Base-by-base conservation (phyloP, 2,329 filamentous ascomycete genomes). In the Paracamarosporium sp. region DNA sequence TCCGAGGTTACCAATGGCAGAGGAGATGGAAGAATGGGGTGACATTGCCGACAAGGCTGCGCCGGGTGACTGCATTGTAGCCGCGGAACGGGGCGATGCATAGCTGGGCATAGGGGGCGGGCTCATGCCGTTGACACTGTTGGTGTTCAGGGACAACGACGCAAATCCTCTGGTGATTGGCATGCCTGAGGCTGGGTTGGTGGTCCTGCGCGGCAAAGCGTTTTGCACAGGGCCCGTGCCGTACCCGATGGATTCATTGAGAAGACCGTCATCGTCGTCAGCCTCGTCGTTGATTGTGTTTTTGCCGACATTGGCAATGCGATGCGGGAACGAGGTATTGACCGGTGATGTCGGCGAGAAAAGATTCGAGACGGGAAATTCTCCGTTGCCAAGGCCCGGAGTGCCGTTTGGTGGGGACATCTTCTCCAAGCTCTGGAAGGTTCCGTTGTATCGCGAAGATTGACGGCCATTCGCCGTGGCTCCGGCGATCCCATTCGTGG, bases 261-360 rank as follows among this genome's bases (percentile, higher is more conserved):
- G 81, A n/a, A 93, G 80, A 31, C 83, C 86, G 2, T 90, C 90
- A 70, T 92, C 90, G 48, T 92, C 90, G 61, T 90, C 87, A 27
- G 85, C 86, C 15, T 84, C 83, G 68, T 89, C 86, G 66, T 90
- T 86, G 75, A 93, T 93, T 50, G 92, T 80, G 2, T 87, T 85
- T 75, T 92, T 92, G 65, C 90, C 88, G 78, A 77, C 53, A 43
- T 77, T 78, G 77, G 76, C 53, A 41, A 76, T 78, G 48, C 83
- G 81, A 58, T 88, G 87, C n/a, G 81, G 80, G n/a, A 90, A 81
- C 52, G 89, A 86, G 69, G 88, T 90, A 40, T 86, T 88, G 53
- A 92, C 88, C 1, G 90, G 90, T 5, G 90, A 92, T 64, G 90
- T 89, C 0, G 89, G 86, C 12, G 88, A 90, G 76, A 92, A 93